phyloP scores from a whole-genome alignment of 805 yeast genomes.

The Zygosaccharomyces bisporus region DNA sequence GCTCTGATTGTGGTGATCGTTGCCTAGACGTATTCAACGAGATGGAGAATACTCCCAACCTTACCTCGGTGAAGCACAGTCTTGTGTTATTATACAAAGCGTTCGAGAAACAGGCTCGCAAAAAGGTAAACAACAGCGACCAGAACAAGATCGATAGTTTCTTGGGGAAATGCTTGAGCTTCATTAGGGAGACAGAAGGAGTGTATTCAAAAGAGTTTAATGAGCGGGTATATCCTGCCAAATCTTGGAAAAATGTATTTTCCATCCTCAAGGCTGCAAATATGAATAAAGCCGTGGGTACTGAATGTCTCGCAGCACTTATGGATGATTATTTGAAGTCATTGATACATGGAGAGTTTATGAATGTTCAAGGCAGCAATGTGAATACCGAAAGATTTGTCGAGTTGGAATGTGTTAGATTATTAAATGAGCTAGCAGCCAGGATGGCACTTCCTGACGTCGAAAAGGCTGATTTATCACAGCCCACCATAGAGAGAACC shows the following conservation, averaged over 20 bases:
- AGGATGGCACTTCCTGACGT: constrained; percentile 12
- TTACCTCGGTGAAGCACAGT: constrained; percentile 16
- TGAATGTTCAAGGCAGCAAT: background rate
- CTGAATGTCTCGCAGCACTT: constrained; percentile 7
- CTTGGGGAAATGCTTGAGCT: constrained; percentile 15
- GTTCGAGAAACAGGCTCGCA: constrained; percentile 26
- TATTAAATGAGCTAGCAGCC: constrained; percentile 19
- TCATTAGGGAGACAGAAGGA: constrained; percentile 22
- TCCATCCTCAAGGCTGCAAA: constrained; percentile 20
- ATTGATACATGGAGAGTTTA: constrained; percentile 14
- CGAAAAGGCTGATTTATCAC: constrained; percentile 4
- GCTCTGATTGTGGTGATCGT: constrained; percentile 21
- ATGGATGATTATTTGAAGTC: constrained; percentile 24
- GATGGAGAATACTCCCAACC: constrained; percentile 13
- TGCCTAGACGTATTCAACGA: constrained; percentile 17
- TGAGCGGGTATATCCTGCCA: constrained; percentile 15
- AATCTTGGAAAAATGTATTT: constrained; percentile 30
- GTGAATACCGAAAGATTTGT: constrained; percentile 15
- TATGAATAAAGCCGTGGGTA: constrained; percentile 13
- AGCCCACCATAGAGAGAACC: constrained; percentile 12
- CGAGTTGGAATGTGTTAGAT: constrained; percentile 26
- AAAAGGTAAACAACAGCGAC: constrained; percentile 14
- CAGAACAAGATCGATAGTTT: constrained; percentile 11
- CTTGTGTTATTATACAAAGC: constrained; percentile 26
- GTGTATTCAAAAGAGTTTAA: constrained; percentile 12